Conservation (phyloP, 2,329 filamentous ascomycete species). For the Aspergillus persii region DNA sequence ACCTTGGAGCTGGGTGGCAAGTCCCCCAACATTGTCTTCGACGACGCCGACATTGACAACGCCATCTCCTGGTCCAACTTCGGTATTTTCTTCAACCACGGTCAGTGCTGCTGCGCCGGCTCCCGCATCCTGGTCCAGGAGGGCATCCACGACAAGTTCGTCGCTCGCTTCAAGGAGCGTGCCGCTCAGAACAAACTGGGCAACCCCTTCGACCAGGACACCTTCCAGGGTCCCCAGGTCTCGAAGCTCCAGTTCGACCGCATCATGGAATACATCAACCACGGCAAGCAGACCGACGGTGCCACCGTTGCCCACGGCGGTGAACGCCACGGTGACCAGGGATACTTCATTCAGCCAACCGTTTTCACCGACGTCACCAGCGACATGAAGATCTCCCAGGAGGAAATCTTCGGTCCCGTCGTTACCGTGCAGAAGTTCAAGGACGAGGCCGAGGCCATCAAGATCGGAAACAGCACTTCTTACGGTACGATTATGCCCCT, state of each 20-base stretch:
- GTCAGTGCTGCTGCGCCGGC: conserved; percentile 26
- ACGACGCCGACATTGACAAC: conserved; percentile 27
- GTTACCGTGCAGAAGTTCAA: conserved; percentile 73
- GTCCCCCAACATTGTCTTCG: conserved; percentile 27
- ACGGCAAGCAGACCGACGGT: conserved; percentile 59
- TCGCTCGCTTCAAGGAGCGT: conserved; percentile 73
- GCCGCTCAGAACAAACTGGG: conserved; percentile 71
- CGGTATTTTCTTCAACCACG: conserved; percentile 29
- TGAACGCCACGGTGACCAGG: conserved; percentile 70
- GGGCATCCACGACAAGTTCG: conserved; percentile 49
- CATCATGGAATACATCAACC: conserved; percentile 70
- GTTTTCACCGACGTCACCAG: conserved; percentile 75
- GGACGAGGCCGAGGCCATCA: conserved; percentile 67
- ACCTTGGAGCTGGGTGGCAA: conserved; percentile 46
- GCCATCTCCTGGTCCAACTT: conserved; percentile 27
- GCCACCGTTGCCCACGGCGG: conserved; percentile 64
- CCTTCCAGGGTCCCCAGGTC: conserved; percentile 84
- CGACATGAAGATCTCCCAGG: conserved; percentile 68
- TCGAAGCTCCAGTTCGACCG: conserved; percentile 80
- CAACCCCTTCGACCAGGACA: conserved; percentile 72
- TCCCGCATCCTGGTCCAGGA: conserved; percentile 27
- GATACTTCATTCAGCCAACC: conserved; percentile 83
- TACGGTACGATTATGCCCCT: conserved; percentile 51
- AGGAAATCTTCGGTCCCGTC: conserved; percentile 80
- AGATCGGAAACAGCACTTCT: conserved; percentile 67